Conservation (phyloP, 768 basidiomycete genomes). For the Mycena polygramma region DNA sequence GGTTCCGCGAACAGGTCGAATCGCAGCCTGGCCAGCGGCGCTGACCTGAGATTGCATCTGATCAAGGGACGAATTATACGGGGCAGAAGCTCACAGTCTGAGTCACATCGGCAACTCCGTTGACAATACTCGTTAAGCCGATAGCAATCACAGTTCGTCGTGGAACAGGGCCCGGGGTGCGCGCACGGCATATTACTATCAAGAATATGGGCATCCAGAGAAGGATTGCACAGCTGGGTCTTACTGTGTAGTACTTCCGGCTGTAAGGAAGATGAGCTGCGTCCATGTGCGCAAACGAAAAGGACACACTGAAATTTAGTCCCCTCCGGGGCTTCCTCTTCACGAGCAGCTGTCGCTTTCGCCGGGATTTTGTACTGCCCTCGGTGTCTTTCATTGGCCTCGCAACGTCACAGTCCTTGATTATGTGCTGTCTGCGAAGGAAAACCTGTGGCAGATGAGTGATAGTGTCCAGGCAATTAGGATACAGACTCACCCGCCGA, state of each 20-base stretch:
- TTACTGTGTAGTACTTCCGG: neutral
- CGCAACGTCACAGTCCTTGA: too few species aligned
- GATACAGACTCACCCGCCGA: constrained; percentile 51
- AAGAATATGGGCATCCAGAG: neutral
- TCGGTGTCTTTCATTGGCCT: too few species aligned
- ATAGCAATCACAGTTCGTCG: constrained; percentile 57
- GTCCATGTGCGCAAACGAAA: too few species aligned
- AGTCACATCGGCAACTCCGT: constrained; percentile 60
- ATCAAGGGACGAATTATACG: constrained; percentile 5
- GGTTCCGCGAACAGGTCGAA: constrained; percentile 32
- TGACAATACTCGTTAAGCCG: constrained; percentile 57
- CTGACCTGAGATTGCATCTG: constrained; percentile 48
- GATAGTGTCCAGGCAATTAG: constrained; percentile 33
- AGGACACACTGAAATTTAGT: too few species aligned
- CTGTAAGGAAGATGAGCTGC: neutral
- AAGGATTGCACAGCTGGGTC: neutral
- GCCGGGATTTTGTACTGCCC: too few species aligned
- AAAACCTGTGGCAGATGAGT: constrained; percentile 39
- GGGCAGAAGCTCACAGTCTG: constrained; percentile 50
- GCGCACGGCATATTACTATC: constrained; percentile 47
- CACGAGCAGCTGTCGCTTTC: too few species aligned
- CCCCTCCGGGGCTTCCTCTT: too few species aligned
- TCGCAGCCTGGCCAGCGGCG: constrained; percentile 59
- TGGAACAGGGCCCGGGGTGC: constrained; percentile 63
- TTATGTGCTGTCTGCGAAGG: constrained; percentile 9